These are phyloP conservation scores for Stramenopiles sp. DNA, from an alignment of 352 stramenopile species.

Conservation along the genomic window DNA sequence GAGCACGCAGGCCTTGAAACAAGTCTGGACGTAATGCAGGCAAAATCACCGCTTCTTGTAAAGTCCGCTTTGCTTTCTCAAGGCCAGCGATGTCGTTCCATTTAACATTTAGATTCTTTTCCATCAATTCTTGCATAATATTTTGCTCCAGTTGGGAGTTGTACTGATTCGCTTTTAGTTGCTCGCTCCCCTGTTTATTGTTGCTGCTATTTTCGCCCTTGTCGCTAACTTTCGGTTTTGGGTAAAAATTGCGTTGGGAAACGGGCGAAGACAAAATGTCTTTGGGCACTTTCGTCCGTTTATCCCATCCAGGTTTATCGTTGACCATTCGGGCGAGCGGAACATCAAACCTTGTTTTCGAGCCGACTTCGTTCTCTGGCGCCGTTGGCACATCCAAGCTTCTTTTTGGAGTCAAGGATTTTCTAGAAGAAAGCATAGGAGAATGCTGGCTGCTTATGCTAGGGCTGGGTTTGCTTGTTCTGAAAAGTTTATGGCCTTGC, in stretches of 20 bases:
- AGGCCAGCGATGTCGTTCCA: slow-evolving; percentile 59
- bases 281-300: neutral
- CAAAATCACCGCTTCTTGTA: slow-evolving; percentile 56
- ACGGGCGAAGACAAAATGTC: neutral
- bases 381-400: neutral
- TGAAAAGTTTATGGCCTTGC: too few species aligned
- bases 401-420: neutral
- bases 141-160: neutral
- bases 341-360: neutral
- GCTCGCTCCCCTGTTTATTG: neutral
- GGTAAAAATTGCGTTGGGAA: neutral
- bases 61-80: slow-evolving; percentile 40
- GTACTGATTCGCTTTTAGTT: neutral
- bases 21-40: slow-evolving; percentile 52
- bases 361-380: neutral
- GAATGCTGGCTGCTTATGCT: too few species aligned
- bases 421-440: too few species aligned
- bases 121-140: slow-evolving; percentile 53
- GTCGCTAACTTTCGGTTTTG: neutral
- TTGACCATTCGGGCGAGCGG: neutral
- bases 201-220: neutral
- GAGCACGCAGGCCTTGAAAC: slow-evolving; percentile 31
- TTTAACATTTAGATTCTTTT: slow-evolving; percentile 44
- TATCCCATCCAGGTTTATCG: neutral
- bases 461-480: too few species aligned